phyloP scores from a whole-genome alignment of 1,284 basidiomycete genomes.

The Meira miltonrushii region DNA sequence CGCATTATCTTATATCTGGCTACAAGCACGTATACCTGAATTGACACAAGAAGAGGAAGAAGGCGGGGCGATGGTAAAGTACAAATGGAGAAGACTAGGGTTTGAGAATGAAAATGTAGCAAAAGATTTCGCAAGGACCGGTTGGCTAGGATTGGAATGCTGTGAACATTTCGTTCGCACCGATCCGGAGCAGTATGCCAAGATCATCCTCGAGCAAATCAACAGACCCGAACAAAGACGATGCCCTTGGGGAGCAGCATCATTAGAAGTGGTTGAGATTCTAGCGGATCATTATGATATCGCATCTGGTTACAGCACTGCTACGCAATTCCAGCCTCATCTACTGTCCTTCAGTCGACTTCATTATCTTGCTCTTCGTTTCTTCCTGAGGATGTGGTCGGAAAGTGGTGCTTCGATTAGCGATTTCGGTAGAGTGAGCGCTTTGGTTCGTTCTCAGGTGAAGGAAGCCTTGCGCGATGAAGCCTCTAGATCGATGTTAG shows the following conservation, averaged over 20 bases:
- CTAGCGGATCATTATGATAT: slow-evolving; percentile 44
- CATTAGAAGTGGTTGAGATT: slow-evolving; percentile 74
- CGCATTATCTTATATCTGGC: slow-evolving; percentile 44
- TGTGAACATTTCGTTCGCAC: slow-evolving; percentile 67
- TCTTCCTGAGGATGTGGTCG: slow-evolving; percentile 91
- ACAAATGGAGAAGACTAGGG: slow-evolving; percentile 74
- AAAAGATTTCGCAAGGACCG: slow-evolving; percentile 76
- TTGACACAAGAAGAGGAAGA: slow-evolving; percentile 52
- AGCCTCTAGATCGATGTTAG: slow-evolving; percentile 72
- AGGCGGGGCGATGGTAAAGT: slow-evolving; percentile 57
- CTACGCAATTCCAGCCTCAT: slow-evolving; percentile 79
- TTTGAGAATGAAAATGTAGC: slow-evolving; percentile 73
- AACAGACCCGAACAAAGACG: slow-evolving; percentile 70
- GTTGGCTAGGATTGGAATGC: slow-evolving; percentile 65
- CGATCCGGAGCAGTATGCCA: slow-evolving; percentile 74
- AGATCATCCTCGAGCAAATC: slow-evolving; percentile 76
- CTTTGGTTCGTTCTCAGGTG: slow-evolving; percentile 75
- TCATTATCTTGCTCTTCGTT: slow-evolving; percentile 74
- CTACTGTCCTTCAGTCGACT: slow-evolving; percentile 76
- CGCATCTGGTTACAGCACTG: slow-evolving; percentile 63
- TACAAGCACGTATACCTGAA: slow-evolving; percentile 38
- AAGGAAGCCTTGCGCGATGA: slow-evolving; percentile 59
- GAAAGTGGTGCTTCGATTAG: slow-evolving; percentile 72
- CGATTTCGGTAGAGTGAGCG: slow-evolving; percentile 69
- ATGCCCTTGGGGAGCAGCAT: slow-evolving; percentile 80